Percentiles rank a stretch among this genome's conserved stretches.
Conservation (phyloP, 1,139 yeast species). For the Geotrichum carabidarum region DNA sequence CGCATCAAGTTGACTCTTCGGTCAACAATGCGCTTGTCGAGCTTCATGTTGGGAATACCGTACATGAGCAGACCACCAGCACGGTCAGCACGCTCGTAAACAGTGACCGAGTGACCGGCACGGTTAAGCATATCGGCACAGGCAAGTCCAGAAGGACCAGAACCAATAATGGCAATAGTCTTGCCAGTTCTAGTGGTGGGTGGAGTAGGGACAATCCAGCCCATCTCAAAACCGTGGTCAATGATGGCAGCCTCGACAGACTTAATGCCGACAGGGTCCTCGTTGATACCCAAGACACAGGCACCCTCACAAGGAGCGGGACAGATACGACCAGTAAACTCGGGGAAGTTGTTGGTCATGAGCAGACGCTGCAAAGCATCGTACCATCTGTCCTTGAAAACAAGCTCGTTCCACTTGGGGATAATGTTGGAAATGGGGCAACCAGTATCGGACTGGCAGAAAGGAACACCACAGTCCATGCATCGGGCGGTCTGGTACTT, state of each 20-base stretch:
- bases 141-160: conserved; percentile 96
- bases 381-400: conserved; percentile 91
- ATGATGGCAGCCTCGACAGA: conserved; percentile 94
- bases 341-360: conserved; percentile 98
- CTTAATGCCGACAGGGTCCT: conserved; percentile 94
- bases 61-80: conserved; percentile 97
- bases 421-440: conserved; percentile 96
- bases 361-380: conserved; percentile 87
- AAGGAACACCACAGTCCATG: conserved; percentile 99
- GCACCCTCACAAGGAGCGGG: conserved; percentile 99
- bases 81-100: conserved; percentile 90
- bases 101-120: conserved; percentile 89
- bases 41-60: conserved; percentile 98
- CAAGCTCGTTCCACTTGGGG: conserved; percentile 97
- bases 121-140: conserved; percentile 94
- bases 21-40: conserved; percentile 87
- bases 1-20: conserved; percentile 87
- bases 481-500: conserved; percentile 95
- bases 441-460: conserved; percentile 96
- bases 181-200: conserved; percentile 80
- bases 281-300: conserved; percentile 89
- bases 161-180: conserved; percentile 81
- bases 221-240: conserved; percentile 93
- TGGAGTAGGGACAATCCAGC: conserved; percentile 87
- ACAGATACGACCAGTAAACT: conserved; percentile 95